These are phyloP conservation scores for Casuarina equisetifolia DNA, from an alignment of 306 rosid genomes.

Conservation along the genomic window DNA sequence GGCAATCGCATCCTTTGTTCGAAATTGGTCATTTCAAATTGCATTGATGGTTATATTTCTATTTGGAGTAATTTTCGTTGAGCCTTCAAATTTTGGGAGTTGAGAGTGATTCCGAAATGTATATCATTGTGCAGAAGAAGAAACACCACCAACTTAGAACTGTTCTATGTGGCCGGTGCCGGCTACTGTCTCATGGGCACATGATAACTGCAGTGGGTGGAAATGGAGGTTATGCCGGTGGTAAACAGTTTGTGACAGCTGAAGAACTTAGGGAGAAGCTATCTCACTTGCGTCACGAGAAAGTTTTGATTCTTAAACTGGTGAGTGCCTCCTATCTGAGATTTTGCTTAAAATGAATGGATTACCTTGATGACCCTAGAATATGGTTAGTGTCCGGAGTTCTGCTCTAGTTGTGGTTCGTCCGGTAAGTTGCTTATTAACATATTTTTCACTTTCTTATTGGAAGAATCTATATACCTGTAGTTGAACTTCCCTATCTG, in stretches of 20 bases:
- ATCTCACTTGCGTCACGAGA: slow-evolving; percentile 71
- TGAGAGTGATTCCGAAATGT: neutral
- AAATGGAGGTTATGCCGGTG: slow-evolving; percentile 91
- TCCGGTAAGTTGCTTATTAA: neutral
- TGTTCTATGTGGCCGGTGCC: slow-evolving; percentile 79
- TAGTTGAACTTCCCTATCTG: neutral
- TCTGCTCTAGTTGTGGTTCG: neutral
- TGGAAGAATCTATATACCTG: neutral
- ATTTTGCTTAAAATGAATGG: slow-evolving; percentile 15
- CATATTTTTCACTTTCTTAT: neutral
- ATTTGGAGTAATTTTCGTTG: neutral
- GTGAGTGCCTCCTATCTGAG: slow-evolving; percentile 33
- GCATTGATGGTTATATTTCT: neutral
- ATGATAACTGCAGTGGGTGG: slow-evolving; percentile 99
- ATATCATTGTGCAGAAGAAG: slow-evolving; percentile 67
- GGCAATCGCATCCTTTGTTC: neutral
- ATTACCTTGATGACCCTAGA: slow-evolving; percentile 8
- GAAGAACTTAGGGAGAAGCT: slow-evolving; percentile 87
- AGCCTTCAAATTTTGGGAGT: neutral
- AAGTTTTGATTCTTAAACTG: slow-evolving; percentile 78
- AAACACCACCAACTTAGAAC: slow-evolving; percentile 87
- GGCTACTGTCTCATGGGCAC: slow-evolving; percentile 79
- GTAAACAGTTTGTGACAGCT: slow-evolving; percentile 70
- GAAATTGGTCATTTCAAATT: neutral
- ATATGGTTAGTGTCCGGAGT: neutral